A percentile compares a stretch with the other conserved stretches of the same genome.
These are phyloP conservation scores for Leccinum longicurvipes DNA, from an alignment of 768 basidiomycete species.

Conservation along the genomic window DNA sequence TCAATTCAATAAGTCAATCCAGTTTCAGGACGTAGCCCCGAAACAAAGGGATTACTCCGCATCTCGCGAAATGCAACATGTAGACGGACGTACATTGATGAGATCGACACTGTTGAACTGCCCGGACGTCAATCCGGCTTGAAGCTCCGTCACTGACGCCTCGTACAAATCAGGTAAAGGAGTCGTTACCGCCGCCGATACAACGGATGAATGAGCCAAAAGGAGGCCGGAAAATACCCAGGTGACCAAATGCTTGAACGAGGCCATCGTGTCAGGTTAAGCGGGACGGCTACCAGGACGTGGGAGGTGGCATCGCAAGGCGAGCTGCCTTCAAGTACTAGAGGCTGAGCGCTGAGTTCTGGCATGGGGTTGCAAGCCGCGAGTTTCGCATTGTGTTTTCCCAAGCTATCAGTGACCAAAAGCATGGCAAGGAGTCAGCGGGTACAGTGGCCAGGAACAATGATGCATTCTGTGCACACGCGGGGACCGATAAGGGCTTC, in stretches of 20 bases:
- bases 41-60: background rate
- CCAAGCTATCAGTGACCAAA: slow-evolving; percentile 3
- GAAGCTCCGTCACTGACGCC: slow-evolving; percentile 37
- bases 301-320: background rate
- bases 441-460: background rate
- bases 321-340: slow-evolving; percentile 5
- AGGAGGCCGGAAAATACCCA: slow-evolving; percentile 6
- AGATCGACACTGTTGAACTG: slow-evolving; percentile 41
- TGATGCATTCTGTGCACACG: background rate
- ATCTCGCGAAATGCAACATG: background rate
- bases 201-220: slow-evolving; percentile 2
- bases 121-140: slow-evolving; percentile 34
- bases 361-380: background rate
- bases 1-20: background rate
- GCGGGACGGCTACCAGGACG: background rate
- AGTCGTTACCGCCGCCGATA: slow-evolving; percentile 10
- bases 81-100: slow-evolving; percentile 30
- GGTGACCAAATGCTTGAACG: slow-evolving; percentile 7
- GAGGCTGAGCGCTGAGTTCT: background rate
- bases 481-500: background rate
- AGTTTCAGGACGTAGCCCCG: background rate
- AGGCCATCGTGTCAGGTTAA: background rate
- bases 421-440: slow-evolving; percentile 9
- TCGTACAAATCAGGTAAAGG: slow-evolving; percentile 41
- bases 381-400: background rate